Evolutionary conservation across 2,329 filamentous ascomycete genomes (phyloP), one percentile per base, ranked within the genome.

Genomic region (Clarireedia paspali): DNA sequence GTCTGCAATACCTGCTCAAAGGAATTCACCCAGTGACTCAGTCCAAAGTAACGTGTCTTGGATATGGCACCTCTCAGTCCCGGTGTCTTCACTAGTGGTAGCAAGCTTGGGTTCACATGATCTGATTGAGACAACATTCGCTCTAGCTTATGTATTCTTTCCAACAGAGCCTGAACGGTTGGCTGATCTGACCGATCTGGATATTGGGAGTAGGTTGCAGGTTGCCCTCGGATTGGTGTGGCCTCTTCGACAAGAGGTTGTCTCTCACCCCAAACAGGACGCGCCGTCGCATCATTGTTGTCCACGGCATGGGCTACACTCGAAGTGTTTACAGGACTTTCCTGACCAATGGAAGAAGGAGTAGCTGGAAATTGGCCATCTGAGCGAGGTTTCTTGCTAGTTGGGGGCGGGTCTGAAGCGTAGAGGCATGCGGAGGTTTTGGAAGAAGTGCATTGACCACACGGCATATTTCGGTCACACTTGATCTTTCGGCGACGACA

Each of bases 401-500:
- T 23, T 17, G 42, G 42, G 17, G 20, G 7, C n/a, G 47, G 40
- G 42, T 57, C 49, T 5, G 55, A 53, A 17, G 20, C 53, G 47
- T 57, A 57, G 36, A 40, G 27, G 15, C 55, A 57, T 23, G 38
- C 42, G 27, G 49, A 15, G 27, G 44, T 44, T 23, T 53, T 57
- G 7, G 55, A 53, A 12, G 39, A 39, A n/a, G 44, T 30, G 24
- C 55, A 57, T 49, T 57, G 55, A 20, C 44, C 50, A 36, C 55
- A 57, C 12, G 55, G 55, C 30, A 27, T 48, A 15, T 44, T 57
- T 48, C 50, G 44, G 48, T 57, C 55, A n/a, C 55, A 57, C 48
- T 53, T 57, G n/a, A 57, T 48, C 38, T 57, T 57, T n/a, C 55
- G 50, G n/a, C 50, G 50, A 17, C 74, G 68, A 62, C 75, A 77